These are phyloP conservation scores for Penicillium canariense DNA, from an alignment of 495 filamentous ascomycete genomes.

Conservation along the genomic window DNA sequence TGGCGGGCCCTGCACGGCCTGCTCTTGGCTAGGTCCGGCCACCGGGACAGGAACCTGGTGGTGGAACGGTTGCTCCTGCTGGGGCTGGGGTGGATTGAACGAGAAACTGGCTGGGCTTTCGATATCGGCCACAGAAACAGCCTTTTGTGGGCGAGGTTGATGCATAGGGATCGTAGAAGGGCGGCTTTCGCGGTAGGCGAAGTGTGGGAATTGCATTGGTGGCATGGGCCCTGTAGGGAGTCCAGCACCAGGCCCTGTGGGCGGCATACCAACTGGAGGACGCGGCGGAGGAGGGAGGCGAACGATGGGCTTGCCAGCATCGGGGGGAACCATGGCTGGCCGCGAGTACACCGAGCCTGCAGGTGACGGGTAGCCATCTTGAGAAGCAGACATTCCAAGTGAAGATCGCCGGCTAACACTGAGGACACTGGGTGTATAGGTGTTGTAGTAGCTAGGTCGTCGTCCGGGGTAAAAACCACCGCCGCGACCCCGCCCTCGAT, in stretches of 20 bases:
- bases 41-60: constrained; percentile 79
- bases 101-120: constrained; percentile 75
- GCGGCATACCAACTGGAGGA: constrained; percentile 33
- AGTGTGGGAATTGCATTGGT: constrained; percentile 52
- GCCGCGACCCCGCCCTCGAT: constrained; percentile 65
- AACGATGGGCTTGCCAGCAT: constrained; percentile 73
- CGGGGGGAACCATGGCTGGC: constrained; percentile 54
- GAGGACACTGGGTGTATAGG: constrained; percentile 88
- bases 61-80: constrained; percentile 81
- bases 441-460: constrained; percentile 79
- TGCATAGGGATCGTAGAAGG: constrained; percentile 82
- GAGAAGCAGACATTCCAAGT: constrained; percentile 69
- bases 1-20: constrained; percentile 65
- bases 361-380: constrained; percentile 73
- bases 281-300: constrained; percentile 70
- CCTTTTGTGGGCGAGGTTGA: constrained; percentile 92
- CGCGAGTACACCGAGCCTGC: constrained; percentile 73
- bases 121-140: constrained; percentile 91
- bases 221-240: constrained; percentile 20
- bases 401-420: constrained; percentile 93
- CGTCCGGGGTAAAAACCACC: constrained; percentile 68
- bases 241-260: constrained; percentile 20
- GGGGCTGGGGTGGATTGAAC: constrained; percentile 69
- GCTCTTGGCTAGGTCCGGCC: constrained; percentile 53
- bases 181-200: constrained; percentile 74